Conservation (phyloP, 179 eudicot species). For the Pouteria campechiana region DNA sequence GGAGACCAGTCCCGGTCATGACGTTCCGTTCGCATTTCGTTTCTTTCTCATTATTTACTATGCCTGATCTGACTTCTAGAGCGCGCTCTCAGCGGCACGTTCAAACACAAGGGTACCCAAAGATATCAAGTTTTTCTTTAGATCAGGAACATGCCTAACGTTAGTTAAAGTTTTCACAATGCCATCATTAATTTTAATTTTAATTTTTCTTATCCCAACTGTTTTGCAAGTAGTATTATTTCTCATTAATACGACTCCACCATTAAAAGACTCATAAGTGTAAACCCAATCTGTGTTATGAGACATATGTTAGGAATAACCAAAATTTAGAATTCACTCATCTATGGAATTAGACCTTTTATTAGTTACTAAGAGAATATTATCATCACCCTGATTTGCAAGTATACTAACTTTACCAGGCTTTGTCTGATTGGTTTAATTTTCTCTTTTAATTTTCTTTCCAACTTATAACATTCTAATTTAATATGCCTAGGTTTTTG, state of each 20-base stretch:
- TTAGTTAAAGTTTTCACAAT: neutral
- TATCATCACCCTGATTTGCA: too few species aligned
- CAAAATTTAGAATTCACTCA: neutral
- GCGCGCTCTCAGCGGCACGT: too few species aligned
- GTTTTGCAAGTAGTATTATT: neutral
- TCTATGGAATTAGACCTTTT: neutral
- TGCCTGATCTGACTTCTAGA: too few species aligned
- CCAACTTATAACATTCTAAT: too few species aligned
- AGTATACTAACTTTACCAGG: too few species aligned
- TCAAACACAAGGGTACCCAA: slow-evolving; percentile 2
- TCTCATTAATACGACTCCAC: neutral
- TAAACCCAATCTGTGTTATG: neutral
- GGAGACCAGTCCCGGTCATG: too few species aligned
- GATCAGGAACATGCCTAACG: neutral
- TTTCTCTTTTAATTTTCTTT: too few species aligned
- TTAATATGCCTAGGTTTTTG: too few species aligned
- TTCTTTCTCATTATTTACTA: too few species aligned
- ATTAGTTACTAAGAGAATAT: too few species aligned
- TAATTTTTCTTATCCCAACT: neutral
- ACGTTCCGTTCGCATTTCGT: too few species aligned
- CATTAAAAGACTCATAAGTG: neutral
- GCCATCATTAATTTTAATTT: neutral
- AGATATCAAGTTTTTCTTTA: slow-evolving; percentile 4
- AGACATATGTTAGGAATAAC: neutral
- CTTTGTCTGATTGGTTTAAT: too few species aligned